Evolutionary conservation across 2,329 filamentous ascomycete species (phyloP), one percentile per base, ranked within the genome.

Genomic region (Scopulariopsis brevicaulis): DNA sequence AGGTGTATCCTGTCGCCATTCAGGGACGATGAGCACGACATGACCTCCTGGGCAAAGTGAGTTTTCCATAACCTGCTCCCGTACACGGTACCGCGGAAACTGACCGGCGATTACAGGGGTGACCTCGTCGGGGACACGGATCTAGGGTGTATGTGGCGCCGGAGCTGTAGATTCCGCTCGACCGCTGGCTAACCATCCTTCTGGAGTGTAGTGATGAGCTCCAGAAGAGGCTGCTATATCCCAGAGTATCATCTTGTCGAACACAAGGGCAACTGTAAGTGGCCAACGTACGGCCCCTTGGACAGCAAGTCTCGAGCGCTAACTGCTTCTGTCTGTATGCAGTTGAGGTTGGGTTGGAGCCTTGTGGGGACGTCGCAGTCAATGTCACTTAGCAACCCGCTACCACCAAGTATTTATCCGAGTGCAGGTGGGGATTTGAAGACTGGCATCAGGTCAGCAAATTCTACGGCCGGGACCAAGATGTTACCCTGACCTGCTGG

Each of bases 211-310:
- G 58, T 59, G 15, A 57, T 54, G 50, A 59, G 28, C 28, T 32
- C 58, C 1, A 37, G 6, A 2, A 50, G 52, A 14, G 43, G 52
- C 1, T 57, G 58, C 37, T 59, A 57, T 40, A 15, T 59, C 2
- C 43, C 54, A 2, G 58, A 59, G 22, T 57, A 57, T 50, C 54
- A 59, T 25, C 58, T 59, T n/a, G 25, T 59, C 50, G 58, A 59
- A 18, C 54, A 59, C 43, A 6, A 20, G 46, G 54, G 58, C 12
- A 50, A 57, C n/a, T 57, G 58, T 59, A 28, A 57, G 58, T 57
- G 14, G 3, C 2, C 6, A 20, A 25, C 1, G 12, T 14, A 25
- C 14, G 3, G 43, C 34, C 1, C 2, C 14, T 37, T 25, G 7
- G 53, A 8, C 10, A 24, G 4, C 34, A 14, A n/a, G n/a, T 20